phyloP scores from a whole-genome alignment of 345 rosid genomes.

The Citrus mangshanensis region DNA sequence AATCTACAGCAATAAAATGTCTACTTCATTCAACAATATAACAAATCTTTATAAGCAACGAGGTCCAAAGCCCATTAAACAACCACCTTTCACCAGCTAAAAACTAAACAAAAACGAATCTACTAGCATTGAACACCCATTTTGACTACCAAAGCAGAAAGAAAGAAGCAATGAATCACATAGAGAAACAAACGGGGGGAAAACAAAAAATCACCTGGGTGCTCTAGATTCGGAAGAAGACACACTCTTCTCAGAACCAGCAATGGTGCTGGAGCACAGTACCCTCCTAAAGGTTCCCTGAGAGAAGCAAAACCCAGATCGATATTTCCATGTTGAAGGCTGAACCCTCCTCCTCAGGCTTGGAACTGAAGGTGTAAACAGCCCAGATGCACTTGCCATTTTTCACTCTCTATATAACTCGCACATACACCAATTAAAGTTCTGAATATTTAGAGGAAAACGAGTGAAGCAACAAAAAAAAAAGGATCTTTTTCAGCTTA shows the following conservation, averaged over 20 bases:
- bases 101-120: constrained; percentile 1
- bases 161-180: background rate
- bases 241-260: constrained; percentile 43
- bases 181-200: background rate
- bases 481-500: background rate
- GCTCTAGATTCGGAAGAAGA: constrained; percentile 51
- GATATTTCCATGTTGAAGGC: constrained; percentile 46
- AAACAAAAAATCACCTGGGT: constrained; percentile 43
- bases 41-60: background rate
- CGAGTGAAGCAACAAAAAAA: constrained; percentile 10
- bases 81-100: constrained; percentile 8
- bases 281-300: constrained; percentile 43
- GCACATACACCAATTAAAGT: background rate
- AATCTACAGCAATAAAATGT: background rate
- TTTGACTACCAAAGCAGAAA: background rate
- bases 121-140: constrained; percentile 12
- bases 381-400: constrained; percentile 87
- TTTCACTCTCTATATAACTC: constrained; percentile 1
- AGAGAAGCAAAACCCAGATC: constrained; percentile 63
- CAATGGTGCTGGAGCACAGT: constrained; percentile 48
- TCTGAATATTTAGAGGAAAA: background rate
- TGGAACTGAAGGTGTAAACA: constrained; percentile 62
- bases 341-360: constrained; percentile 36
- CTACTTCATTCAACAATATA: constrained; percentile 9
- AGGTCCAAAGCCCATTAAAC: constrained; percentile 1